These are phyloP conservation scores for Fusarium dlaminii DNA, from an alignment of 2,329 filamentous ascomycete genomes.

Conservation along the genomic window DNA sequence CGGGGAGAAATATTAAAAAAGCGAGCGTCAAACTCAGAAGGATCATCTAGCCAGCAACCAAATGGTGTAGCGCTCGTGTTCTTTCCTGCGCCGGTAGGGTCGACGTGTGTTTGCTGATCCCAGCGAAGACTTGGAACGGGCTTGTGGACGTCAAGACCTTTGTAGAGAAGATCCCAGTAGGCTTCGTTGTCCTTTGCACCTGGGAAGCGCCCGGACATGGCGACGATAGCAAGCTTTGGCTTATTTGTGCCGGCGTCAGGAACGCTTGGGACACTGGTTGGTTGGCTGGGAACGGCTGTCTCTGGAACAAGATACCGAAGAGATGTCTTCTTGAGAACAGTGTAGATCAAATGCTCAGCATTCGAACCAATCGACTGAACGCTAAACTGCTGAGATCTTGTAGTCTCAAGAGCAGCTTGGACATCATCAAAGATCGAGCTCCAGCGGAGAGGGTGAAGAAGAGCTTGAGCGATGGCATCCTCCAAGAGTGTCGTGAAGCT, in stretches of 20 bases:
- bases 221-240: conserved; percentile 63
- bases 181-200: conserved; percentile 66
- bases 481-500: conserved; percentile 24
- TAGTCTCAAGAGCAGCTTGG: not conserved
- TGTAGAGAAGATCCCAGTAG: conserved; percentile 72
- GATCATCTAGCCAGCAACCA: conserved; percentile 67
- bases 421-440: conserved; percentile 14
- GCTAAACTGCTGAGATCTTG: not conserved
- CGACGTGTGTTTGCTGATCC: conserved; percentile 45
- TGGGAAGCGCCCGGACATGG: conserved; percentile 72
- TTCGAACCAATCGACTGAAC: conserved; percentile 15
- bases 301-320: conserved; percentile 17
- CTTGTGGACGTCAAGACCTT: conserved; percentile 71
- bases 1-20: conserved; percentile 77
- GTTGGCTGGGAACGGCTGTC: rapidly evolving
- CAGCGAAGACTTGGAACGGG: conserved; percentile 52
- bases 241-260: not conserved
- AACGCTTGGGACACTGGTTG: rapidly evolving
- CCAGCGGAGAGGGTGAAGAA: conserved; percentile 29
- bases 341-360: conserved; percentile 35
- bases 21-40: conserved; percentile 71
- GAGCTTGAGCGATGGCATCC: conserved; percentile 17
- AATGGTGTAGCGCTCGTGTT: conserved; percentile 61
- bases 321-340: conserved; percentile 29
- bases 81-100: conserved; percentile 68